Base-by-base conservation (phyloP, 169 alveolate species). In the Eimeria brunetti region DNA sequence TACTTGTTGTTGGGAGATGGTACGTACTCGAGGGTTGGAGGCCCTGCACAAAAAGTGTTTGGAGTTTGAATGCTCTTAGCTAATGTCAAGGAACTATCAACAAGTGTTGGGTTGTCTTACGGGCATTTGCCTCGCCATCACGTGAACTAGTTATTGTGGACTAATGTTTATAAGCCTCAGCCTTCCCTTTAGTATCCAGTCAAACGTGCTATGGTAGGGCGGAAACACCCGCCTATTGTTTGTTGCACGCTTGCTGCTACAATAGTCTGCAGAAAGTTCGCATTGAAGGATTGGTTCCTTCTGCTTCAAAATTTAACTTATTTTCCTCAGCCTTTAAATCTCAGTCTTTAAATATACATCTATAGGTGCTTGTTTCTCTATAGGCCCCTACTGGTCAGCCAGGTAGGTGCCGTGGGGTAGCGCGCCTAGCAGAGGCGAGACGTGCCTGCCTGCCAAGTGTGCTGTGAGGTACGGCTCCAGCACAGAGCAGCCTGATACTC, bases 401-500 rank as follows among this genome's bases (percentile, higher is more conserved):
- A 83, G 90, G 90, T 58, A 30, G n/a, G 38, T 78, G 88, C 64
- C 62, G 46, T 18, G 53, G 76, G 8, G 36, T 30, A 73, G 71
- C 90, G 51, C 69, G 41, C 73, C 51, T 56, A 53, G 90, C 69
- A 53, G 73, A 33, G 11, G 18, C 9, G 73, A 51, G 73, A 56
- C 56, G 90, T 83, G 90, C 90, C 90, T 83, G 75, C 5, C 90
- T 33, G 90, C 71, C 6, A 75, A 83, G 56, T 53, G 78, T 33
- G 81, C 38, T 71, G 46, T 8, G 41, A 11, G 33, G 53, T 38
- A 71, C 81, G 51, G 53, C 30, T 38, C 81, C 81, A 36, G 18
- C 14, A 33, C 53, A 36, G 81, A 71, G 38, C 81, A 12, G 6
- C 81, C 14, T 20, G 30, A 78, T 44, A 8, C 41, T 12, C 12